phyloP scores from a whole-genome alignment of 192 early-diverging fungal genomes.

The Entrophospora sp. region DNA sequence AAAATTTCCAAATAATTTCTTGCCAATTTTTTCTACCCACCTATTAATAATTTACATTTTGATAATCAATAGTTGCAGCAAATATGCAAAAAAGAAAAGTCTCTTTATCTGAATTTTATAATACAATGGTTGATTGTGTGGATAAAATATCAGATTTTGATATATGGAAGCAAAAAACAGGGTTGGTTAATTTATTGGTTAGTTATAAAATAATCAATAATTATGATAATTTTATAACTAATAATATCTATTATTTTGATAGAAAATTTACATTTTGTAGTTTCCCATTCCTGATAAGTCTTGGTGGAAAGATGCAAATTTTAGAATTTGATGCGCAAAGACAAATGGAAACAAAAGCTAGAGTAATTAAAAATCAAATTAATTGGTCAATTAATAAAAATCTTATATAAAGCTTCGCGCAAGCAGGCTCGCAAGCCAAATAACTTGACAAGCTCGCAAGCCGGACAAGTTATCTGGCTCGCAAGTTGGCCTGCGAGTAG shows the following conservation, averaged over 20 bases:
- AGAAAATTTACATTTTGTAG: conserved; percentile 76
- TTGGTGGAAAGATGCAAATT: conserved; percentile 67
- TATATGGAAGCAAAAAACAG: conserved; percentile 58
- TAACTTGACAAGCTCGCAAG: no score
- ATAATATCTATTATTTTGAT: not conserved
- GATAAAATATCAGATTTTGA: conserved; percentile 64
- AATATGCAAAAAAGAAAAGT: conserved; percentile 57
- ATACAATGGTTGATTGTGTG: conserved; percentile 65
- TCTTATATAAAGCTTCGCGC: no score
- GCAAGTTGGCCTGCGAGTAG: no score
- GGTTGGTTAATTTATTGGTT: conserved; percentile 23
- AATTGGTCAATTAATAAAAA: no score
- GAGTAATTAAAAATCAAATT: no score
- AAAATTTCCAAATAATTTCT: not conserved
- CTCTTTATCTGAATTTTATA: conserved; percentile 75
- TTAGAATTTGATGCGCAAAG: conserved; percentile 69
- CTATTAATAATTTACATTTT: no score
- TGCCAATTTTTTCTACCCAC: no score
- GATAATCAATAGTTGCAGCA: conserved; percentile 29
- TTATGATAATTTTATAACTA: not conserved
- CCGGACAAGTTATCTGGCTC: no score
- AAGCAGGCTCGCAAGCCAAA: no score
- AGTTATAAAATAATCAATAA: not conserved
- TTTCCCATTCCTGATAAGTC: conserved; percentile 71
- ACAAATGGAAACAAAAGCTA: conserved; percentile 65